These are phyloP conservation scores for Centaurea solstitialis DNA, from an alignment of 129 eudicot species.

Conservation along the genomic window DNA sequence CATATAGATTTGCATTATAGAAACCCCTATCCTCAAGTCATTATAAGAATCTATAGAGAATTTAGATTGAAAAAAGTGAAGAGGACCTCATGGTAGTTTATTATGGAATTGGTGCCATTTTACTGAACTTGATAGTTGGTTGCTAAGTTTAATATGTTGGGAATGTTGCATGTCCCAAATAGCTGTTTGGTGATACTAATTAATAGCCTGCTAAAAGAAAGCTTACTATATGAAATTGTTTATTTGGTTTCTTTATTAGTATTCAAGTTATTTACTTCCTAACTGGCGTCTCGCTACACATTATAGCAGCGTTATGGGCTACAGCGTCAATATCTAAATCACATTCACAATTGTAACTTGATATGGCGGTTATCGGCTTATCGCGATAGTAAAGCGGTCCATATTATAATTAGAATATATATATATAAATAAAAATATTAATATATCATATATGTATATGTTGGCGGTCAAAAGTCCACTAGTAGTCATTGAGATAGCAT, in stretches of 20 bases:
- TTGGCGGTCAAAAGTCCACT: too few relatives aligned
- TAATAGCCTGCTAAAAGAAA: not conserved
- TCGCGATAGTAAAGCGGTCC: too few relatives aligned
- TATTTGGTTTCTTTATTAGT: not conserved
- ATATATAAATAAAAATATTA: too few relatives aligned
- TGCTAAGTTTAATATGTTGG: not conserved
- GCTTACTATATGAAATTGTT: not conserved
- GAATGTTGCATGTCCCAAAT: not conserved
- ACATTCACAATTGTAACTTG: too few relatives aligned
- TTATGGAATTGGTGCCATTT: not conserved
- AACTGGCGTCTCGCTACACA: not conserved
- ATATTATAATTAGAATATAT: too few relatives aligned
- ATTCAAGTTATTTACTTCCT: not conserved
- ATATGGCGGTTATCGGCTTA: too few relatives aligned
- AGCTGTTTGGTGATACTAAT: not conserved
- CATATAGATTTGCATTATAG: not conserved
- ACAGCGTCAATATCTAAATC: too few relatives aligned
- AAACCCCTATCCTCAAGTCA: not conserved
- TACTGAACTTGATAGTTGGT: not conserved
- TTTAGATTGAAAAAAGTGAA: not conserved
- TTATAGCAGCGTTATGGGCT: not conserved
- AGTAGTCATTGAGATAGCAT: too few relatives aligned
- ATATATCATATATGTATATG: too few relatives aligned
- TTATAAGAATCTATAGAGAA: not conserved
- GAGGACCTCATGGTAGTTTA: not conserved